Evolutionary conservation across 2,329 filamentous ascomycete genomes (phyloP), one percentile per base, ranked within the genome.

Genomic region (Herpotrichia juniperi): DNA sequence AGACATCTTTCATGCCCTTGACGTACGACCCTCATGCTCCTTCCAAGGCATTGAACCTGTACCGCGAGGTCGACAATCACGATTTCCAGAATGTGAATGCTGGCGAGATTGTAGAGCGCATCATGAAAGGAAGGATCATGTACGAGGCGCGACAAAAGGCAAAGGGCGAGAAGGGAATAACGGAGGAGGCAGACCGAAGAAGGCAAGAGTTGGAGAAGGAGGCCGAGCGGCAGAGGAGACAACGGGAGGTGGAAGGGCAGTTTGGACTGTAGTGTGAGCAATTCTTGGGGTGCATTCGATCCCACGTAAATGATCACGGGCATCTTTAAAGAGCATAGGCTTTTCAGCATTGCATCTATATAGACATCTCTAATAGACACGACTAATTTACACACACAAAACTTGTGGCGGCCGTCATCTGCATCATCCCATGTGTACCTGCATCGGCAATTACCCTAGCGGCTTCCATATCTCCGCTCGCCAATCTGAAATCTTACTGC

Each of bases 61-160:
- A 96, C 79, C 83, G 80, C 34, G 85, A 96, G 71, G 87, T 96
- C 35, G 83, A 84, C 10, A 74, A 79, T 46, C 94, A 99, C 75
- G 80, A 85, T 17, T 99, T 93, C 71, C 83, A 90, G 58, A 83
- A 92, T 55, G 92, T 97, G 58, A 97, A 97, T 73, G 92, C 93
- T 0, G 92, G 87, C 2, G 88, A 94, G 63, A 97, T 99, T 63
- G 93, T 99, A 42, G 85, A 89, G 61, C 82, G 94, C 26, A 99
- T 99, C 69, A 81, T 97, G 80, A 89, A 87, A 74, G 93, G 91
- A 66, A 83, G 93, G 28, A 88, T 88, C 53, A 83, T 91, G 69
- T 99, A 97, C 73, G 93, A 97, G 77, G 94, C 91, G 65, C 82
- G 94, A 54, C 94, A 99, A 79, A 82, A 90, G 46, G 87, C 88